A percentile compares a stretch with the other conserved stretches of the same genome.
These are phyloP conservation scores for Diplodia mutila DNA, from an alignment of 2,329 filamentous ascomycete genomes.

Conservation along the genomic window DNA sequence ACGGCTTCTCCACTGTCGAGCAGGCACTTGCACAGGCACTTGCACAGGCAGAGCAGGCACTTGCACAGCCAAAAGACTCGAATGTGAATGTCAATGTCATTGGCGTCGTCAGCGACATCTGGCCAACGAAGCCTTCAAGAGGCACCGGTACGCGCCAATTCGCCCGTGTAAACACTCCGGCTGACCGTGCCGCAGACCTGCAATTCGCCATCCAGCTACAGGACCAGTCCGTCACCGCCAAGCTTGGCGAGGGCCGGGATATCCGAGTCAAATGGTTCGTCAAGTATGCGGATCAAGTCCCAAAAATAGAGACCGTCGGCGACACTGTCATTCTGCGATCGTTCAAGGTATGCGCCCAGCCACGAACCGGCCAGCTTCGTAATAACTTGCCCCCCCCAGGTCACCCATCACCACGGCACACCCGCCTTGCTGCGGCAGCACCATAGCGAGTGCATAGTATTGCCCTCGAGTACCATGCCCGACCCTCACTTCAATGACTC, in stretches of 20 bases:
- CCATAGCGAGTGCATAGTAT: constrained; percentile 29
- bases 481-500: constrained; percentile 34
- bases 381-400: not conserved
- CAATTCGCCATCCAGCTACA: constrained; percentile 29
- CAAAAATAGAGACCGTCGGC: constrained; percentile 51
- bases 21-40: not conserved
- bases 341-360: not conserved
- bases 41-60: not conserved
- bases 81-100: constrained; percentile 1
- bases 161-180: too few species aligned
- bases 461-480: constrained; percentile 34
- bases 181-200: constrained; percentile 8
- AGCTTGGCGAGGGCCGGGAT: not conserved
- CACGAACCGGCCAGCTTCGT: too few species aligned
- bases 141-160: constrained; percentile 7
- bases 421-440: not conserved
- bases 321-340: constrained; percentile 69
- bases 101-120: constrained; percentile 7
- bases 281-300: constrained; percentile 36
- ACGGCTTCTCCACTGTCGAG: constrained; percentile 6
- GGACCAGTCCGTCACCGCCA: constrained; percentile 26
- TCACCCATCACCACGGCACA: not conserved
- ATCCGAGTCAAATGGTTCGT: constrained; percentile 1
- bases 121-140: not conserved
- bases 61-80: not conserved